A percentile compares a stretch with the other conserved stretches of the same genome.
These are phyloP conservation scores for Botrytis galanthina DNA, from an alignment of 2,329 filamentous ascomycete genomes.

Conservation along the genomic window DNA sequence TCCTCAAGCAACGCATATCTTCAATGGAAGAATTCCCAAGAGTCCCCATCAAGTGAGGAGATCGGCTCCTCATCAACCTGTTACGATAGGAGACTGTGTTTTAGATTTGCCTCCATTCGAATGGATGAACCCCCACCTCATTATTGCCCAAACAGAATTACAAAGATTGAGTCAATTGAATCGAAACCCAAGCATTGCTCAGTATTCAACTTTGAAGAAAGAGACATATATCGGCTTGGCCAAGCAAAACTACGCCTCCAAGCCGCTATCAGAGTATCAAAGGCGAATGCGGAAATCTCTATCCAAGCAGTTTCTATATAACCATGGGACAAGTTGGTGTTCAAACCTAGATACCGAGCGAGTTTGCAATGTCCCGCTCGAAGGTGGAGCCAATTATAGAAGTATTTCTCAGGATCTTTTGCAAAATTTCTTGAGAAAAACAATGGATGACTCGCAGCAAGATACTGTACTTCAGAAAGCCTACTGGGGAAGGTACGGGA, in stretches of 20 bases:
- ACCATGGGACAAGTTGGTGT: too few relatives aligned
- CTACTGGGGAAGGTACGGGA: too few relatives aligned
- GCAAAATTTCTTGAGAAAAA: too few relatives aligned
- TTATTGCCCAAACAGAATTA: too few relatives aligned
- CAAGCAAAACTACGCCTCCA: conserved; percentile 18
- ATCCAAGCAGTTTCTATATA: conserved; percentile 1
- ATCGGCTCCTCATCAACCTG: conserved; percentile 22
- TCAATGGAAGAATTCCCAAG: neutral
- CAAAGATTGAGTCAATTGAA: too few relatives aligned
- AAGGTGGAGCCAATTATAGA: conserved; percentile 16
- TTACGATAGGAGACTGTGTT: conserved; percentile 18
- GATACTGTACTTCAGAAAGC: too few relatives aligned
- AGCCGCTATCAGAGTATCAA: conserved; percentile 26
- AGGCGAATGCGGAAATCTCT: conserved; percentile 7
- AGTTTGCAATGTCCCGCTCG: conserved; percentile 21
- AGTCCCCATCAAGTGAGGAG: conserved; percentile 14
- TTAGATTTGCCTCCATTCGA: conserved; percentile 23
- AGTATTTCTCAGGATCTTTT: too few relatives aligned
- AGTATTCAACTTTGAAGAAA: neutral
- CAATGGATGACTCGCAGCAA: too few relatives aligned
- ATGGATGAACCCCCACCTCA: too few relatives aligned
- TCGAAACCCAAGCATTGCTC: neutral
- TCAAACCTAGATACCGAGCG: too few relatives aligned
- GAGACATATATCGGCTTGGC: neutral
- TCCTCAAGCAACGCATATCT: conserved; percentile 24